phyloP scores from a whole-genome alignment of 176 grass and related monocot species.

The Triticum aestivum region IWGSC_CS_RefSeq_v2.1 NC_057808.1:475067197-475067696 shows the following conservation, averaged over 20 bases:
- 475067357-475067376: conserved; percentile 39
- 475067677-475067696: background rate
- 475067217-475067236: background rate
- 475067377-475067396: conserved; percentile 56
- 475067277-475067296: conserved; percentile 55
- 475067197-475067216: background rate
- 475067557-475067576: background rate
- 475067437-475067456: background rate
- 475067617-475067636: background rate
- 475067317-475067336: conserved; percentile 43
- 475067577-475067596: background rate
- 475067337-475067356: conserved; percentile 74
- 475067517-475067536: background rate
- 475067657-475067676: background rate
- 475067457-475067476: background rate
- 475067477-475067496: background rate
- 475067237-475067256: background rate
- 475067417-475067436: background rate
- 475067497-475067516: background rate
- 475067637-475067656: background rate
- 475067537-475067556: background rate
- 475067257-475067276: conserved; percentile 50
- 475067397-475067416: conserved; percentile 35
- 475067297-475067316: conserved; percentile 35
- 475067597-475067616: background rate